Evolutionary conservation across 331 rosid species (phyloP).

Genomic region (Malus hybrid): DNA sequence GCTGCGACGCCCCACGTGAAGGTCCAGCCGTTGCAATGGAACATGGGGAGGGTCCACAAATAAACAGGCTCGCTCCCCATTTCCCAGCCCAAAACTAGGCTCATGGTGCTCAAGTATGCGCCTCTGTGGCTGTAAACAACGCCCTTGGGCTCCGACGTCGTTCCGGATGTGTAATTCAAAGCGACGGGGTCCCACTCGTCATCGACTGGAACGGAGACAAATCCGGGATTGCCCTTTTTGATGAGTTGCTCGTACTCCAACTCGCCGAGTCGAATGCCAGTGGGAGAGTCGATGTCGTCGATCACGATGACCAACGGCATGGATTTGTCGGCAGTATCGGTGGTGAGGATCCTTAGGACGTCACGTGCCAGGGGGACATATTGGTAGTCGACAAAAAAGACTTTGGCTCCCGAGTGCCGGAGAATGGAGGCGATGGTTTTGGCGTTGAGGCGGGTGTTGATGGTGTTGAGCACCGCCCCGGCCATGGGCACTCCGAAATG

Average conservation of each 20-base stretch:
- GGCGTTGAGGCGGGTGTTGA: conserved; percentile 67
- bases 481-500: conserved; percentile 97
- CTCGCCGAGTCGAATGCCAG: conserved; percentile 51
- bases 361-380: conserved; percentile 39
- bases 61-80: conserved; percentile 63
- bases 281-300: conserved; percentile 64
- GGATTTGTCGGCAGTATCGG: background rate
- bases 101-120: conserved; percentile 63
- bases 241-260: conserved; percentile 59
- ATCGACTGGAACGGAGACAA: background rate
- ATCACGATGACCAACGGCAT: conserved; percentile 63
- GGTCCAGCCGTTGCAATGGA: conserved; percentile 97
- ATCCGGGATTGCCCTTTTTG: conserved; percentile 34
- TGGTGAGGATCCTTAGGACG: conserved; percentile 38
- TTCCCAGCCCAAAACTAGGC: conserved; percentile 55
- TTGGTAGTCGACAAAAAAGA: conserved; percentile 68
- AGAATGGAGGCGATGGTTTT: conserved; percentile 65
- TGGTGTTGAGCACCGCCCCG: conserved; percentile 66
- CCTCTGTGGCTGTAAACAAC: conserved; percentile 85
- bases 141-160: conserved; percentile 84
- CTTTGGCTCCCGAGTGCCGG: conserved; percentile 58
- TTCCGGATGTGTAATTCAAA: conserved; percentile 83
- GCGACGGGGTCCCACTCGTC: conserved; percentile 81
- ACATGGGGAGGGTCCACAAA: conserved; percentile 88
- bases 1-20: conserved; percentile 90